Conservation (phyloP, 371 early-diverging fungal genomes). For the Dichotomocladium elegans region DNA sequence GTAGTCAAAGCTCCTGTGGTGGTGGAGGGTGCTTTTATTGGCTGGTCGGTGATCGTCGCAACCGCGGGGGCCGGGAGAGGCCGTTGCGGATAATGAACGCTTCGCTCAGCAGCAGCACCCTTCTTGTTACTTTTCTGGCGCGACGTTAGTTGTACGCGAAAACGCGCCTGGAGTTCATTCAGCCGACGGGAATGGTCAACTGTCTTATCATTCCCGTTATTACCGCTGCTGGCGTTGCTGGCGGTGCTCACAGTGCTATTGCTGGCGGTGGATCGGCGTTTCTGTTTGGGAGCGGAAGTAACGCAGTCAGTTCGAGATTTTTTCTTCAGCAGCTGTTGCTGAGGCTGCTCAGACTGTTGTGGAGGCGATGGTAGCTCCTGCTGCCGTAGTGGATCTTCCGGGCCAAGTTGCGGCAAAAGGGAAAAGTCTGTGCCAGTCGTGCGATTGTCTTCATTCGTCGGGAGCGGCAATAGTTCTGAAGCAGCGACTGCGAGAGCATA, state of each 20-base stretch:
- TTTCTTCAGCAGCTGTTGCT: conserved; percentile 3
- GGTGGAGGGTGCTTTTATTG: background rate
- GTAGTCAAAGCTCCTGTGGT: too few species aligned
- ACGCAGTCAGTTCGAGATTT: background rate
- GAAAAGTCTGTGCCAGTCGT: too few species aligned
- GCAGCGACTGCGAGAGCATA: too few species aligned
- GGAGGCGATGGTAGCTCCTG: background rate
- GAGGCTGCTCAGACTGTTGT: background rate
- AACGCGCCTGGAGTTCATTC: conserved; percentile 28
- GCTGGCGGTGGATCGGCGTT: background rate
- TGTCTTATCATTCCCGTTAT: conserved; percentile 10
- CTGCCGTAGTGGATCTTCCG: background rate
- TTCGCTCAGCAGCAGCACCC: too few species aligned
- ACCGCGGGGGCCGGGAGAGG: background rate
- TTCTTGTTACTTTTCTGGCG: conserved; percentile 24
- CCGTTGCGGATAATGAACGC: background rate
- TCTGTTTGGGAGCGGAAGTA: background rate
- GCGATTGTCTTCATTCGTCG: too few species aligned
- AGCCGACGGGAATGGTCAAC: conserved; percentile 24
- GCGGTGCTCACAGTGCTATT: conserved; percentile 6
- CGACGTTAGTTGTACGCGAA: conserved; percentile 30
- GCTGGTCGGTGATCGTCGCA: background rate
- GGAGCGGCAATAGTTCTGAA: too few species aligned
- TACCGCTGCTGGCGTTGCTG: too few species aligned
- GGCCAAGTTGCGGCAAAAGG: background rate